Evolutionary conservation across 1,284 basidiomycete species (phyloP), one percentile per base, ranked within the genome.

Genomic region (Abortiporus biennis): DNA sequence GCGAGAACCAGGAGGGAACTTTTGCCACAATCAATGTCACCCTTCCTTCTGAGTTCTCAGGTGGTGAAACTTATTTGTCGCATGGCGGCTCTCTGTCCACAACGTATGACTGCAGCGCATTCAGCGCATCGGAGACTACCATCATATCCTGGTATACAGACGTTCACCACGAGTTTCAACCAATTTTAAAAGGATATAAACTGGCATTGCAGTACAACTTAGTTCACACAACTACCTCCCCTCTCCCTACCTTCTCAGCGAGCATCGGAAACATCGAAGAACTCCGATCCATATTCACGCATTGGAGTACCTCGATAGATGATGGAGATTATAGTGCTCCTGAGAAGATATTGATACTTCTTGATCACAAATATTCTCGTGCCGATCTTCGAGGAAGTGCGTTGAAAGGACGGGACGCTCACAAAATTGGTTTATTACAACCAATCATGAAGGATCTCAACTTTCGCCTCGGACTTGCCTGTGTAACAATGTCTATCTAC

Each of bases 131-230:
- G 6, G 50, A 54, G 3, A 68, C 65, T 0, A 54, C 62, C 1
- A 53, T 69, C 11, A 52, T 72, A 13, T 58, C 69, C 2, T 75
- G 71, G 68, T 73, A 72, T 47, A 69, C 66, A 3, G 68, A 71
- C 45, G 69, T 72, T 32, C 53, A 48, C n/a, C 67, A 70, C 47
- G 68, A 69, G 54, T 58, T 72, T 38, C 65, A 68, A 47, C 64
- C 68, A 6, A 54, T 75, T 17, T 63, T 58, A 4, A 58, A 59
- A 12, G 71, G 69, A 2, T 66, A 68, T 43, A 63, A 64, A 5
- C 57, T 72, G 17, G 69, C 68, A 1, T 58, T 74, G 6, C 62
- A 64, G 0, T 73, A 69, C 53, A 68, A 71, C 45, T 59, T 73
- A 38, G 55, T 70, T 23, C 62, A 65, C 36, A 54, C 55, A 5